These are phyloP conservation scores for Penicillium sp. DNA, from an alignment of 2,329 filamentous ascomycete species.

Conservation along the genomic window DNA sequence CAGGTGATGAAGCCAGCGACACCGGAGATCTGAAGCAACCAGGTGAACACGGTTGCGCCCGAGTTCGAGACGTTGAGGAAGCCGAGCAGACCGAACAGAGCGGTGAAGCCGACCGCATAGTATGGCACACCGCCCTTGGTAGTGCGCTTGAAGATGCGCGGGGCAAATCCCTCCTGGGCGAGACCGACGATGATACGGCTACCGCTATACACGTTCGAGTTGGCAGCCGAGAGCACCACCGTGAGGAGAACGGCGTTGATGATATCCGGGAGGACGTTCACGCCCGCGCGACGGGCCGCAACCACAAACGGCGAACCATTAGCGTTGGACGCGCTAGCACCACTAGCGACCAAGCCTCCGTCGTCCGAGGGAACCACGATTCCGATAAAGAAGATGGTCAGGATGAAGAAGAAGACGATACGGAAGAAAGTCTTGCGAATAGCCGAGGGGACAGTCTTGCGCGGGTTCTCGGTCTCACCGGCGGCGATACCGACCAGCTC, in stretches of 20 bases:
- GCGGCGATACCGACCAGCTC: constrained; percentile 76
- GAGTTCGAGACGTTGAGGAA: constrained; percentile 68
- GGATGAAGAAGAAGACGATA: constrained; percentile 61
- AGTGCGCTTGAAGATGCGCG: constrained; percentile 44
- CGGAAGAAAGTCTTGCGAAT: constrained; percentile 75
- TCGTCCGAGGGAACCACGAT: constrained; percentile 68
- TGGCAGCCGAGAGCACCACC: constrained; percentile 45
- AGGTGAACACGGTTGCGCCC: constrained; percentile 60
- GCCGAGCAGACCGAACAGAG: constrained; percentile 62
- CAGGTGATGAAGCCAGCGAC: constrained; percentile 40
- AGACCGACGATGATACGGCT: constrained; percentile 71
- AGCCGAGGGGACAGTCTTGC: constrained; percentile 69
- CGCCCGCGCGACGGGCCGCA: constrained; percentile 38
- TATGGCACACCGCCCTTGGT: constrained; percentile 48
- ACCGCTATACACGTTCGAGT: constrained; percentile 48
- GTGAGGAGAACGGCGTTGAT: constrained; percentile 46
- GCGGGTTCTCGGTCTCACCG: constrained; percentile 72
- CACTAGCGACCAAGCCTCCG: constrained; percentile 49
- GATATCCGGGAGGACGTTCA: constrained; percentile 38
- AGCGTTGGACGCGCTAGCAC: constrained; percentile 24
- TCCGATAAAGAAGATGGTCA: constrained; percentile 64
- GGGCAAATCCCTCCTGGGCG: constrained; percentile 49
- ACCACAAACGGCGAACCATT: constrained; percentile 46
- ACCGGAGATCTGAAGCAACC: constrained; percentile 38
- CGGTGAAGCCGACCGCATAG: constrained; percentile 46